Evolutionary conservation across 1,284 basidiomycete genomes (phyloP).

Genomic region (Trametes hirsuta): DNA sequence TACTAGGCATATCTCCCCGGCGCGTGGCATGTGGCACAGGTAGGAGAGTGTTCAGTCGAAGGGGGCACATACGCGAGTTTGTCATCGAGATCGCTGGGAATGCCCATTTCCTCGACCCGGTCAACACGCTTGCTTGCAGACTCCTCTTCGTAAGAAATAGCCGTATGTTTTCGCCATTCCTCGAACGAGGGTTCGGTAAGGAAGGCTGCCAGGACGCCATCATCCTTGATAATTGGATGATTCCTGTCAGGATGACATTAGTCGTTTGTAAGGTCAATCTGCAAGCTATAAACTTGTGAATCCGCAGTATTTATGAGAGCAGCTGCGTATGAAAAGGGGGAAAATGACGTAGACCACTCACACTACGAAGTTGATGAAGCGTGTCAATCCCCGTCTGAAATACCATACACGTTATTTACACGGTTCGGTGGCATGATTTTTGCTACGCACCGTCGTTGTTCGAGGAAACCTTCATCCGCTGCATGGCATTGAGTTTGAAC

Average conservation of each 20-base stretch:
- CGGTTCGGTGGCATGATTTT: no score
- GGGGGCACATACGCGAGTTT: constrained; percentile 69
- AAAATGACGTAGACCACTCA: constrained; percentile 39
- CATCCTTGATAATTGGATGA: constrained; percentile 87
- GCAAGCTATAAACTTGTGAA: no score
- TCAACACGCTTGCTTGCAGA: constrained; percentile 81
- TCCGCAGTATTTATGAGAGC: no score
- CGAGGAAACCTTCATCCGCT: constrained; percentile 88
- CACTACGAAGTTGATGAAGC: constrained; percentile 82
- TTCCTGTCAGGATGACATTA: constrained; percentile 53
- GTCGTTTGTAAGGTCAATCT: background rate
- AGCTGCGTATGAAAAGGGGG: background rate
- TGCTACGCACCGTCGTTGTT: constrained; percentile 72
- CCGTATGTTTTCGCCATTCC: constrained; percentile 78
- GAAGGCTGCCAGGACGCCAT: constrained; percentile 82
- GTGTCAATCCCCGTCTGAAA: constrained; percentile 75
- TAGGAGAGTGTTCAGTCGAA: background rate
- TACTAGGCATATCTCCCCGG: background rate
- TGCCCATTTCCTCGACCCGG: constrained; percentile 85
- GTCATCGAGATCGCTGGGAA: constrained; percentile 89
- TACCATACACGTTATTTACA: background rate
- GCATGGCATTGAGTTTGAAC: background rate
- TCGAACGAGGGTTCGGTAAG: constrained; percentile 83
- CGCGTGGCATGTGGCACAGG: no score
- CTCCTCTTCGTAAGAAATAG: constrained; percentile 84